A percentile compares a stretch with the other conserved stretches of the same genome.
Evolutionary conservation across 1,139 yeast species (phyloP).

Genomic region (Protomyces arabidopsidicola): DNA sequence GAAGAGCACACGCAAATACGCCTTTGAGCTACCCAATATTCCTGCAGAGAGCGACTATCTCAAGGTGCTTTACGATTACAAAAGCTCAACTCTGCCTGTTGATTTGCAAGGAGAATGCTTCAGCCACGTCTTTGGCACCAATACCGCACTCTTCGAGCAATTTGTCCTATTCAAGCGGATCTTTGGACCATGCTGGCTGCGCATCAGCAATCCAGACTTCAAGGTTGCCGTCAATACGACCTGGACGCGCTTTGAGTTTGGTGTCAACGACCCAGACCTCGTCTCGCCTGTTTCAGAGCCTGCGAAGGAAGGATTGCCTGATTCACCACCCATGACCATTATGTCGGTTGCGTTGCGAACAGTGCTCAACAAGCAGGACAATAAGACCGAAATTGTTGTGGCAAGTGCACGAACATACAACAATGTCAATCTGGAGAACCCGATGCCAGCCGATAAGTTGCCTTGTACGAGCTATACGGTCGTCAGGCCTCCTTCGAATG

Average conservation of each 20-base stretch:
- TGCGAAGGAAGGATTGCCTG: constrained; percentile 45
- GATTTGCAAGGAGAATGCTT: constrained; percentile 73
- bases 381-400: constrained; percentile 82
- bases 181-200: constrained; percentile 98
- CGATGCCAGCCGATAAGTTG: constrained; percentile 37
- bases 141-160: constrained; percentile 70
- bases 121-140: constrained; percentile 73
- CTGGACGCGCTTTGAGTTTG: constrained; percentile 74
- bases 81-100: constrained; percentile 59
- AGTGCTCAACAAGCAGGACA: constrained; percentile 60
- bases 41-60: constrained; percentile 79
- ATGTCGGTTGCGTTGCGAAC: constrained; percentile 79
- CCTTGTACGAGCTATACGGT: constrained; percentile 50
- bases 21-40: constrained; percentile 76
- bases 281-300: constrained; percentile 51
- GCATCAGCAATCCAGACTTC: constrained; percentile 61
- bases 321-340: constrained; percentile 58
- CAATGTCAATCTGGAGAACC: constrained; percentile 41
- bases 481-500: constrained; percentile 61
- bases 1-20: constrained; percentile 71
- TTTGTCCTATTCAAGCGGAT: constrained; percentile 76
- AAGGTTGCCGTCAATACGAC: constrained; percentile 59
- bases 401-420: constrained; percentile 63
- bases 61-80: constrained; percentile 69
- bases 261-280: constrained; percentile 50